phyloP scores from a whole-genome alignment of 768 basidiomycete species.

The Macrolepiota dolichaula region DNA sequence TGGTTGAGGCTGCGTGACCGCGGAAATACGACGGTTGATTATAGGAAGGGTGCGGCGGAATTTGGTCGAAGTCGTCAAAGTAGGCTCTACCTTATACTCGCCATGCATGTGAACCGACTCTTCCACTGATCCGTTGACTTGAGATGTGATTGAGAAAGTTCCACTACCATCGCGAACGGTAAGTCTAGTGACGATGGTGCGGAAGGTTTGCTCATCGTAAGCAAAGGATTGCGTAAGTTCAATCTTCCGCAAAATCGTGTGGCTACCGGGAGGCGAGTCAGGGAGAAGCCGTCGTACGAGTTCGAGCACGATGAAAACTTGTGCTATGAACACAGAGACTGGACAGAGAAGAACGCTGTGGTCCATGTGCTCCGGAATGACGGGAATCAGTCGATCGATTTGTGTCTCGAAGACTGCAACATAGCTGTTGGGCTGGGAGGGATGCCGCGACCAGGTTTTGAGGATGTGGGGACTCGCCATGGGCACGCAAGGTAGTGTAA shows the following conservation, averaged over 20 bases:
- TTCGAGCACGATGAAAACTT: constrained; percentile 43
- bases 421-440: constrained; percentile 29
- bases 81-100: constrained; percentile 34
- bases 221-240: constrained; percentile 56
- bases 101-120: constrained; percentile 45
- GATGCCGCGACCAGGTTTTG: constrained; percentile 27
- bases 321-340: constrained; percentile 63
- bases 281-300: constrained; percentile 31
- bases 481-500: constrained; percentile 8
- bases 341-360: constrained; percentile 56
- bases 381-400: constrained; percentile 34
- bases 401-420: constrained; percentile 54
- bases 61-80: constrained; percentile 27
- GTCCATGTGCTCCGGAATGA: constrained; percentile 58
- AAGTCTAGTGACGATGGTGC: constrained; percentile 17
- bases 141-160: constrained; percentile 46
- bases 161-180: constrained; percentile 35
- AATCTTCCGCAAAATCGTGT: constrained; percentile 39
- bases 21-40: constrained; percentile 29
- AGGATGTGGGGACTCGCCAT: neutral
- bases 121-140: constrained; percentile 21
- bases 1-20: constrained; percentile 24
- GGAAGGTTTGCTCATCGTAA: constrained; percentile 13
- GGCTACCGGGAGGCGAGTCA: constrained; percentile 22
- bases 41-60: constrained; percentile 34